Conservation (phyloP, 208 protist genomes). For the Trichomonas tenax region DNA sequence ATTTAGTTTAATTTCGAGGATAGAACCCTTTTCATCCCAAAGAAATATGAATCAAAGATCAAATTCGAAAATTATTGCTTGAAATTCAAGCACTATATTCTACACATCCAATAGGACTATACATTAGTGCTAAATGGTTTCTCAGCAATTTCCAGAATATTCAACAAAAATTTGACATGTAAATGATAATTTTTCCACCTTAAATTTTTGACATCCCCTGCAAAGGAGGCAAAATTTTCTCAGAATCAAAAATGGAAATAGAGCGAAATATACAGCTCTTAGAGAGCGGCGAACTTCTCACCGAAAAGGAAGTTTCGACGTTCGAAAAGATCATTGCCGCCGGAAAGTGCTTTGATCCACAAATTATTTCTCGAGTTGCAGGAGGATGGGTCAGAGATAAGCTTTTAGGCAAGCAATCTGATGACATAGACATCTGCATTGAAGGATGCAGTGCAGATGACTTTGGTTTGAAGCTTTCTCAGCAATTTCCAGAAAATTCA, state of each 20-base stretch:
- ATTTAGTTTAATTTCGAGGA: too few relatives aligned
- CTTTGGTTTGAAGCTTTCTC: background rate
- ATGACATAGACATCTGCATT: conserved; percentile 94
- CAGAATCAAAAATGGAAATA: background rate
- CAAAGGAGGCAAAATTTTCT: too few relatives aligned
- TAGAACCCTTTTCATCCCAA: too few relatives aligned
- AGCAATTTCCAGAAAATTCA: background rate
- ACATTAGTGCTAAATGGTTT: too few relatives aligned
- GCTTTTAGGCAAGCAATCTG: conserved; percentile 56
- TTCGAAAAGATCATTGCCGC: background rate
- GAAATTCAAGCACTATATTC: too few relatives aligned
- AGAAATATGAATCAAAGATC: too few relatives aligned
- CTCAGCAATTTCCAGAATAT: too few relatives aligned
- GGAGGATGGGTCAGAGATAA: conserved; percentile 95
- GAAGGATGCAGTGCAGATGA: conserved; percentile 42
- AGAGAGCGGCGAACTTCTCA: background rate
- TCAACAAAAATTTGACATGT: too few relatives aligned
- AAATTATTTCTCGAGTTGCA: conserved; percentile 45
- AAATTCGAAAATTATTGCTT: too few relatives aligned
- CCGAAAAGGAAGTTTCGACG: background rate
- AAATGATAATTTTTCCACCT: too few relatives aligned
- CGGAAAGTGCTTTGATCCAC: background rate
- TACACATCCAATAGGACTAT: too few relatives aligned
- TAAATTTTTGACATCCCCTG: too few relatives aligned
- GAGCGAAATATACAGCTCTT: background rate